phyloP scores from a whole-genome alignment of 164 flowering plant genomes.

The Sextonia rubra region DNA sequence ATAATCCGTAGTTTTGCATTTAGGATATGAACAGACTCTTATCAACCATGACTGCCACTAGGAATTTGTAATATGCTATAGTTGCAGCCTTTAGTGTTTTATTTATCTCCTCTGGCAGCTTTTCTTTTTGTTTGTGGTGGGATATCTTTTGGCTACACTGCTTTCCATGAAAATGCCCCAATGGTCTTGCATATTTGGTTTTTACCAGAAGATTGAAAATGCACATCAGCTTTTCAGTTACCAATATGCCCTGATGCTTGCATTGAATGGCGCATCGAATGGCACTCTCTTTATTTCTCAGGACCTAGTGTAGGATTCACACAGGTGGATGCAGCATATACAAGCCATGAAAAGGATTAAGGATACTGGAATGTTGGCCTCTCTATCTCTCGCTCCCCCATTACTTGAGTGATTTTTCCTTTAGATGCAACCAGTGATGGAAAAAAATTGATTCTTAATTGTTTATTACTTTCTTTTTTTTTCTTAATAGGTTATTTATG shows the following conservation, averaged over 20 bases:
- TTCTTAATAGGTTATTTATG: background rate
- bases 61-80: constrained; percentile 11
- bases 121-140: constrained; percentile 22
- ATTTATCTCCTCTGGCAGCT: constrained; percentile 27
- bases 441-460: too few species aligned
- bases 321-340: constrained; percentile 15
- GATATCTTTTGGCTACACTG: constrained; percentile 29
- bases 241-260: constrained; percentile 17
- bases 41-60: constrained; percentile 12
- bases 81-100: constrained; percentile 27
- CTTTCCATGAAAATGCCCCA: constrained; percentile 25
- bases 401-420: background rate
- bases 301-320: background rate
- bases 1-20: constrained; percentile 10
- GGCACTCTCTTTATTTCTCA: background rate
- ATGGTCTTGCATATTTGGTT: constrained; percentile 20
- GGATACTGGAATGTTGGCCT: background rate
- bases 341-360: background rate
- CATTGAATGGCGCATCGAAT: constrained; percentile 1
- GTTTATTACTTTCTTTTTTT: background rate
- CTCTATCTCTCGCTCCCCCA: background rate
- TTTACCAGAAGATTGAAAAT: constrained; percentile 12
- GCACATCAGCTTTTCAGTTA: constrained; percentile 18
- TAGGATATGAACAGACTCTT: constrained; percentile 18
- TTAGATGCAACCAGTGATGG: background rate